Evolutionary conservation across 108 stramenopile genomes (phyloP).

Genomic region (Nannochloropsis gaditana): DNA sequence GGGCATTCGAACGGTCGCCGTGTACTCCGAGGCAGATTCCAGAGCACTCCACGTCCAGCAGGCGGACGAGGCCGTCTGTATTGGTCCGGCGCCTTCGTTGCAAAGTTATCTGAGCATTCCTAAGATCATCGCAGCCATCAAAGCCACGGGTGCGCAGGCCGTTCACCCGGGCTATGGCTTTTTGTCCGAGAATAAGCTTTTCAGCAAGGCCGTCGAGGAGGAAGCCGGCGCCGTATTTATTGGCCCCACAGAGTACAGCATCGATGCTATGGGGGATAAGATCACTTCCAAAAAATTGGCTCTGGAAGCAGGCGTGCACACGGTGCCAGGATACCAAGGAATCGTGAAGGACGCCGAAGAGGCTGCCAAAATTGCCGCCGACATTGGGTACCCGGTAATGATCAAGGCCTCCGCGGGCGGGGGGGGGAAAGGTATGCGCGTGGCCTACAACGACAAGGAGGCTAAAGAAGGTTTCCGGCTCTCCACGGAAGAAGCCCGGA

Average conservation of each 20-base stretch:
- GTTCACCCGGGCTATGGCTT: conserved; percentile 91
- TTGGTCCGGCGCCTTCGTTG: conserved; percentile 69
- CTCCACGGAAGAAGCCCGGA: conserved; percentile 69
- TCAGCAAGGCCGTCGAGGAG: conserved; percentile 41
- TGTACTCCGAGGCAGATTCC: conserved; percentile 78
- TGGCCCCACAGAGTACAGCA: conserved; percentile 51
- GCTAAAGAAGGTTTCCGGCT: conserved; percentile 34
- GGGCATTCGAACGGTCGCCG: conserved; percentile 78
- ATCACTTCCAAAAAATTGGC: conserved; percentile 85
- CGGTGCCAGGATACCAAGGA: conserved; percentile 85
- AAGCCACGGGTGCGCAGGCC: conserved; percentile 67
- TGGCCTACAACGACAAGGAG: conserved; percentile 58
- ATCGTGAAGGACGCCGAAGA: conserved; percentile 42
- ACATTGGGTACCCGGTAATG: conserved; percentile 96
- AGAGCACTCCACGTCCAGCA: conserved; percentile 52
- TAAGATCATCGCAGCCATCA: conserved; percentile 67
- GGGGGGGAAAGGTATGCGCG: conserved; percentile 98
- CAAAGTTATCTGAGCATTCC: conserved; percentile 69
- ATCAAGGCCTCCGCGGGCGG: conserved; percentile 95
- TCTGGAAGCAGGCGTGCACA: conserved; percentile 71
- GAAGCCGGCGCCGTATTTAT: conserved; percentile 39
- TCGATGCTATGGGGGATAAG: conserved; percentile 82
- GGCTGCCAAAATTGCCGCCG: conserved; percentile 66
- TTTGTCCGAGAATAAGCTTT: conserved; percentile 66
- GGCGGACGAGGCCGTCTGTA: conserved; percentile 56